A percentile compares a stretch with the other conserved stretches of the same genome.
These are phyloP conservation scores for Xanthoparmelia taractica DNA, from an alignment of 495 filamentous ascomycete genomes.

Conservation along the genomic window DNA sequence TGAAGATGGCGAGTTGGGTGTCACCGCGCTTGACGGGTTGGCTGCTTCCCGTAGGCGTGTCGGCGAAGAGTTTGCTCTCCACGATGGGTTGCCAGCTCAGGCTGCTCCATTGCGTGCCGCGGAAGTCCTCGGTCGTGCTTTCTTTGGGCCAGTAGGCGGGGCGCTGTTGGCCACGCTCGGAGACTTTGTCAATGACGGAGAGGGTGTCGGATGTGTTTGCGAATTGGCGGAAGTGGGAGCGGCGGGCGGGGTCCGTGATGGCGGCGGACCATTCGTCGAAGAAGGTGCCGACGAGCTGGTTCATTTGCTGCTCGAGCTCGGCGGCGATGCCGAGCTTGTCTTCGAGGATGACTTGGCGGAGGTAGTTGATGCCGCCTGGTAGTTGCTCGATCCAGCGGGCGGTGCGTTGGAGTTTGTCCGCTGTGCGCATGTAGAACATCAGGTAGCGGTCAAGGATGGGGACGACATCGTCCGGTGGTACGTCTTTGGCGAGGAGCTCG, in stretches of 20 bases:
- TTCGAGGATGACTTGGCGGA: slow-evolving; percentile 74
- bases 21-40: slow-evolving; percentile 78
- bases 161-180: slow-evolving; percentile 66
- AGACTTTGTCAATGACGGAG: slow-evolving; percentile 61
- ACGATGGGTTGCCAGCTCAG: slow-evolving; percentile 80
- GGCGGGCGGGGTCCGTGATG: slow-evolving; percentile 58
- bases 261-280: slow-evolving; percentile 96
- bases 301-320: slow-evolving; percentile 85
- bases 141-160: slow-evolving; percentile 81
- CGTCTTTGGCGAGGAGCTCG: slow-evolving; percentile 86
- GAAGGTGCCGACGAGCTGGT: slow-evolving; percentile 75
- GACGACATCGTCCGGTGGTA: slow-evolving; percentile 75
- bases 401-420: slow-evolving; percentile 89
- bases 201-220: slow-evolving; percentile 72
- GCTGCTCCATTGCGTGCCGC: slow-evolving; percentile 60
- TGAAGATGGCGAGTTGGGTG: slow-evolving; percentile 88
- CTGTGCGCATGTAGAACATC: slow-evolving; percentile 94
- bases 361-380: slow-evolving; percentile 79
- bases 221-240: slow-evolving; percentile 77
- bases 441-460: slow-evolving; percentile 87
- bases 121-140: slow-evolving; percentile 64
- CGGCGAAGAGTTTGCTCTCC: slow-evolving; percentile 62
- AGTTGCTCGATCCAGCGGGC: slow-evolving; percentile 87
- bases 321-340: slow-evolving; percentile 85
- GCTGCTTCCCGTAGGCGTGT: slow-evolving; percentile 61